Evolutionary conservation across 805 yeast genomes (phyloP).

Genomic region (Kodamaea kaohsiungensis): DNA sequence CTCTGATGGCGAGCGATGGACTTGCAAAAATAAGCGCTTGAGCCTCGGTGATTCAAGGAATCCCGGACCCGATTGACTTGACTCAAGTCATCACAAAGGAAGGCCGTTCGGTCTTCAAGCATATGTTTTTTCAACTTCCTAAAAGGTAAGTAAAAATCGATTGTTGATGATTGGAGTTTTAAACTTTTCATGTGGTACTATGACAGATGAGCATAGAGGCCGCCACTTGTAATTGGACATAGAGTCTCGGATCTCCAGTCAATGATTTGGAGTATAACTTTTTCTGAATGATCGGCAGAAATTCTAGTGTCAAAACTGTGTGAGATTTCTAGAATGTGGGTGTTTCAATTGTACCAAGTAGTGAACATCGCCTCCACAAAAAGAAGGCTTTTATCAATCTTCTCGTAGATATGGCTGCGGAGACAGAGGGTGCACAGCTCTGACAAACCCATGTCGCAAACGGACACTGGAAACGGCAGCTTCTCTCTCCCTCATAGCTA

Average conservation of each 20-base stretch:
- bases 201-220: neutral
- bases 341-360: no score
- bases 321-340: no score
- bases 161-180: neutral
- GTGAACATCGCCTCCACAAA: no score
- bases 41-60: neutral
- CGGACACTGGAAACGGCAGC: no score
- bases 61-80: neutral
- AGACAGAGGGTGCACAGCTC: no score
- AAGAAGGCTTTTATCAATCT: no score
- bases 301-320: no score
- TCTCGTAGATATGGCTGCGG: no score
- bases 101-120: neutral
- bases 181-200: neutral
- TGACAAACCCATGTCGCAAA: no score
- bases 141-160: neutral
- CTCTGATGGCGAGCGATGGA: neutral
- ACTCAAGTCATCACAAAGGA: neutral
- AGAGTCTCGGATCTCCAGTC: neutral
- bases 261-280: no score
- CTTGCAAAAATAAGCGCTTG: neutral
- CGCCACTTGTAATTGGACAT: neutral
- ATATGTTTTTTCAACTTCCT: neutral
- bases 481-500: no score
- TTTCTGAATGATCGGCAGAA: no score